Conservation (phyloP, 2,329 filamentous ascomycete genomes). For the Sporothrix phasma region DNA sequence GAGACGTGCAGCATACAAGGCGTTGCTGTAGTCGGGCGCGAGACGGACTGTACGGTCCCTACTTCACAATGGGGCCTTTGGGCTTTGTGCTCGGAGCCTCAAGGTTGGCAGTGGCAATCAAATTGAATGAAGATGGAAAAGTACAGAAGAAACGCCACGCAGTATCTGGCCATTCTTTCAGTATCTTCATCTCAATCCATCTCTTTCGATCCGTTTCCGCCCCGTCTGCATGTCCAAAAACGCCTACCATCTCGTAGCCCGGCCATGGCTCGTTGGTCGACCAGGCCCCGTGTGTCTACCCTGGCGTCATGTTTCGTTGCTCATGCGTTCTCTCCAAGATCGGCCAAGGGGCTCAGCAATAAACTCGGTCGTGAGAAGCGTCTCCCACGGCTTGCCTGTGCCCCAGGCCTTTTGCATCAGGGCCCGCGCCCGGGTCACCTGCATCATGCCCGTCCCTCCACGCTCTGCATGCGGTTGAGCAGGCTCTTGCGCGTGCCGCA, state of each 20-base stretch:
- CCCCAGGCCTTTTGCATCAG: constrained; percentile 63
- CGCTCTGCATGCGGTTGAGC: constrained; percentile 52
- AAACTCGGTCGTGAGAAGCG: constrained; percentile 55
- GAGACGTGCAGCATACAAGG: neutral
- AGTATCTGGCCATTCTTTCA: neutral
- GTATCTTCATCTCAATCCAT: too few species aligned
- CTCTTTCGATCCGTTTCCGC: neutral
- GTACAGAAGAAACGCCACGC: neutral
- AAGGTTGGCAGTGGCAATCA: too few species aligned
- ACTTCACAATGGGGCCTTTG: too few species aligned
- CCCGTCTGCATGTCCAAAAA: neutral
- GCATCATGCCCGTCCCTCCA: constrained; percentile 68
- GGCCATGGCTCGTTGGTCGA: neutral
- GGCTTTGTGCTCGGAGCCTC: too few species aligned
- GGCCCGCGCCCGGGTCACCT: constrained; percentile 54
- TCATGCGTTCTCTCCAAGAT: neutral
- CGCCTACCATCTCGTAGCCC: neutral
- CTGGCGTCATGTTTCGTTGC: neutral
- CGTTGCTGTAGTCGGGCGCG: constrained; percentile 1
- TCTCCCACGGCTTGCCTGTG: constrained; percentile 59
- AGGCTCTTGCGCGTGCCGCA: constrained; percentile 47
- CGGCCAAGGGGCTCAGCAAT: constrained; percentile 41
- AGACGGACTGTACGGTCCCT: neutral
- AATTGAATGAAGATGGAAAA: neutral
- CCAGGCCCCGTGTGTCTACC: neutral